Conservation (phyloP, 257 asterid species). For the Knoxia roxburghii region DNA sequence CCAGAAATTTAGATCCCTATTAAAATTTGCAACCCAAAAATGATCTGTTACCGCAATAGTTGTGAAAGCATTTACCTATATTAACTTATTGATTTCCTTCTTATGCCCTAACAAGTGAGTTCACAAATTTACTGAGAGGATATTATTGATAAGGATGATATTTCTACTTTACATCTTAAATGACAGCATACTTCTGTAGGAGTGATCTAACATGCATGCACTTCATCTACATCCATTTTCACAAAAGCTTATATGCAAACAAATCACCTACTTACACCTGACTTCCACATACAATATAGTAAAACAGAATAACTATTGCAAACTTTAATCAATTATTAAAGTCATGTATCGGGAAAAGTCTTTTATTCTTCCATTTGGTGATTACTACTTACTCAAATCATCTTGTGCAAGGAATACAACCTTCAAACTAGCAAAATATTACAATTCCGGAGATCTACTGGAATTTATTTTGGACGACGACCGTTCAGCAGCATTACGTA, state of each 20-base stretch:
- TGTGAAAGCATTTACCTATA: neutral
- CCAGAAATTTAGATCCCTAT: neutral
- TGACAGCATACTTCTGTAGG: no score
- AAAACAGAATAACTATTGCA: neutral
- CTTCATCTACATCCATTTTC: neutral
- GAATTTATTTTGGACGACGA: no score
- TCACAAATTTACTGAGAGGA: neutral
- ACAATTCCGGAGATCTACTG: no score
- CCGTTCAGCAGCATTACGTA: no score
- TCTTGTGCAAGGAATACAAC: no score
- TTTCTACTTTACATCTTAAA: neutral
- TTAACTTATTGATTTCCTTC: neutral
- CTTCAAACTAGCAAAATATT: no score
- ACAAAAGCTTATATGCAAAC: neutral
- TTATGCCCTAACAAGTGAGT: neutral
- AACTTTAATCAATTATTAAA: neutral
- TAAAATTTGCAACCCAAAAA: conserved; percentile 3
- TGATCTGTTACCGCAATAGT: neutral
- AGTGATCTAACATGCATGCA: neutral
- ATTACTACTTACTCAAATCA: no score
- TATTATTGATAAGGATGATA: neutral
- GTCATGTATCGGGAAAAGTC: neutral
- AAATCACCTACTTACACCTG: neutral
- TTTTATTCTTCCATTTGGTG: no score
- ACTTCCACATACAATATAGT: neutral